These are phyloP conservation scores for Aspergillus ustus DNA, from an alignment of 2,329 filamentous ascomycete species.

Conservation along the genomic window DNA sequence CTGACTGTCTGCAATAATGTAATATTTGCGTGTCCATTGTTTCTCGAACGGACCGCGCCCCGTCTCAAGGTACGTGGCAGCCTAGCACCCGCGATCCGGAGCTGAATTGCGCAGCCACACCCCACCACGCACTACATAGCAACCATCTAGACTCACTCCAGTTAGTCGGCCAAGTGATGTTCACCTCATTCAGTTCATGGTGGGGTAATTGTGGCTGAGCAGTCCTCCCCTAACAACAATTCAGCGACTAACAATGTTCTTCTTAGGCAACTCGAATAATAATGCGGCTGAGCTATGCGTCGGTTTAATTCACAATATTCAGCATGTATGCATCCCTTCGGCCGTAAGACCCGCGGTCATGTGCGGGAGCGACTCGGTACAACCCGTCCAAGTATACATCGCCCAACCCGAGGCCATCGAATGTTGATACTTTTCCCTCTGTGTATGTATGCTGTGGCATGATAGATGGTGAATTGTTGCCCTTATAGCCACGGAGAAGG, in stretches of 20 bases:
- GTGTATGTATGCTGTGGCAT: too few relatives aligned
- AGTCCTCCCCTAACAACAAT: not conserved
- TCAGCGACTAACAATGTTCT: not conserved
- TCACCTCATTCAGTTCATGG: not conserved
- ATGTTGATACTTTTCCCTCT: too few relatives aligned
- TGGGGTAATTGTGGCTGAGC: slow-evolving; percentile 15
- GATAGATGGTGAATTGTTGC: too few relatives aligned
- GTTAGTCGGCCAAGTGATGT: slow-evolving; percentile 6
- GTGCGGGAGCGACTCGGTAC: not conserved
- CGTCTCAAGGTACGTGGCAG: slow-evolving; percentile 3
- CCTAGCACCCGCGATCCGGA: slow-evolving; percentile 4
- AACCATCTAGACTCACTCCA: not conserved
- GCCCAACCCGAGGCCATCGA: too few relatives aligned
- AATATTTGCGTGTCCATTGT: not conserved
- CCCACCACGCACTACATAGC: slow-evolving; percentile 1
- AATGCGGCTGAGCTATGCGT: slow-evolving; percentile 25
- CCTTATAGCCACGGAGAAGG: too few relatives aligned
- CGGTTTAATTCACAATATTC: slow-evolving; percentile 24
- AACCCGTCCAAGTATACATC: not conserved
- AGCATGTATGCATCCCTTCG: slow-evolving; percentile 43
- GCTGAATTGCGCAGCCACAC: slow-evolving; percentile 18
- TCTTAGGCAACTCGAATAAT: not conserved
- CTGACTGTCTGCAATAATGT: not conserved
- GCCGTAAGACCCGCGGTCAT: slow-evolving; percentile 36
- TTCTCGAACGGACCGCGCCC: not conserved